Percentiles rank a stretch among this genome's conserved stretches.
Conservation (phyloP, 306 rosid genomes). For the Parietaria judaica region DNA sequence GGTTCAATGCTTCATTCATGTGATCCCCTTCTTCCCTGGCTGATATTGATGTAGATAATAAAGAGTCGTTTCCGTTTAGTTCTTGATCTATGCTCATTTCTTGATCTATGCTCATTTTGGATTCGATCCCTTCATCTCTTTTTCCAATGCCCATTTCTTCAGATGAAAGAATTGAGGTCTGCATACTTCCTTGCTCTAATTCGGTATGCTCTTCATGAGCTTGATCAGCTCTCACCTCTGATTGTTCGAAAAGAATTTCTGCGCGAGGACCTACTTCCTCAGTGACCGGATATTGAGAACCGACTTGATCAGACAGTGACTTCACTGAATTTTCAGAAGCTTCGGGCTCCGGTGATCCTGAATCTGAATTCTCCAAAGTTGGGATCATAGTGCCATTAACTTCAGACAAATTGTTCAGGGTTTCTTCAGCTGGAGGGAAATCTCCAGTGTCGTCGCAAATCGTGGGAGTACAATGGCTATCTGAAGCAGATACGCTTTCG, state of each 20-base stretch:
- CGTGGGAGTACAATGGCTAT: constrained; percentile 27
- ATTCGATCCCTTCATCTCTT: constrained; percentile 16
- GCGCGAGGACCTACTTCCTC: constrained; percentile 20
- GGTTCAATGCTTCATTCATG: constrained; percentile 24
- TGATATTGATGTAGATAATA: constrained; percentile 28
- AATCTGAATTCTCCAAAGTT: constrained; percentile 24
- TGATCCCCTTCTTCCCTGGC: constrained; percentile 23
- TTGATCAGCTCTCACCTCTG: constrained; percentile 32
- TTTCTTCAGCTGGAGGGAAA: constrained; percentile 25
- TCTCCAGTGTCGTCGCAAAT: constrained; percentile 20
- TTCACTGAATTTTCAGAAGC: constrained; percentile 22
- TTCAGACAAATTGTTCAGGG: constrained; percentile 22
- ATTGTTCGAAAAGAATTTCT: constrained; percentile 24
- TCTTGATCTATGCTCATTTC: constrained; percentile 31
- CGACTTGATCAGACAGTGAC: constrained; percentile 36
- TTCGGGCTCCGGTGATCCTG: constrained; percentile 30
- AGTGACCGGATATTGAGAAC: constrained; percentile 17
- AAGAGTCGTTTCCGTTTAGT: constrained; percentile 22
- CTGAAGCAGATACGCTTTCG: constrained; percentile 21
- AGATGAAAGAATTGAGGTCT: constrained; percentile 31
- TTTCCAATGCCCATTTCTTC: constrained; percentile 18
- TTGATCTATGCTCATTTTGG: constrained; percentile 20
- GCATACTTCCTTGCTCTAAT: constrained; percentile 26
- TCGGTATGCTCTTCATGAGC: constrained; percentile 23
- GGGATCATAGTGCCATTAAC: constrained; percentile 26